Conservation (phyloP, 768 basidiomycete genomes). For the Boletus rufocinnamomeus region DNA sequence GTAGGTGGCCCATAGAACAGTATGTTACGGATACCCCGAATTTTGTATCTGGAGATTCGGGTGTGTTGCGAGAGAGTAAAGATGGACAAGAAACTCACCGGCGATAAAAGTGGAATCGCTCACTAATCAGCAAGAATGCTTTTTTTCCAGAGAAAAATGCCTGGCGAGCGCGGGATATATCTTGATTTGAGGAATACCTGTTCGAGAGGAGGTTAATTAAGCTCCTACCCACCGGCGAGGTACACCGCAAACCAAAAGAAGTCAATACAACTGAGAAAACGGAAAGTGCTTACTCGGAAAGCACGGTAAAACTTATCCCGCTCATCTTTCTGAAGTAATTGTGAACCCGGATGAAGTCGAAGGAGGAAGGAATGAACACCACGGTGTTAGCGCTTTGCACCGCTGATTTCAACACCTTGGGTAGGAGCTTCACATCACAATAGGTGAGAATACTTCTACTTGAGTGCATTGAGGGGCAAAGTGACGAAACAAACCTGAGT, state of each 20-base stretch:
- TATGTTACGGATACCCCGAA: constrained; percentile 89
- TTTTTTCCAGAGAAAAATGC: constrained; percentile 89
- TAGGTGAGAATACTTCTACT: background rate
- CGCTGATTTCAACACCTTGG: constrained; percentile 84
- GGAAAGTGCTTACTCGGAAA: constrained; percentile 74
- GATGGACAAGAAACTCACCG: constrained; percentile 45
- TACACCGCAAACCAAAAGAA: background rate
- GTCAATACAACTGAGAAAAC: background rate
- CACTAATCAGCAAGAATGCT: constrained; percentile 86
- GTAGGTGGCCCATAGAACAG: constrained; percentile 93
- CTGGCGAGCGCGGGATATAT: constrained; percentile 91
- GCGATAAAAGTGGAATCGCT: constrained; percentile 98
- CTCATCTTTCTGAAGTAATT: constrained; percentile 79
- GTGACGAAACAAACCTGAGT: constrained; percentile 59
- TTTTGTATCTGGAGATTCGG: constrained; percentile 69
- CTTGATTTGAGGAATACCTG: constrained; percentile 91
- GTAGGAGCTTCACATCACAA: constrained; percentile 61
- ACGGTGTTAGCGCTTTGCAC: constrained; percentile 88
- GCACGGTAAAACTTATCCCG: constrained; percentile 72
- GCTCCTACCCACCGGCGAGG: background rate
- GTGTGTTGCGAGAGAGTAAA: constrained; percentile 1
- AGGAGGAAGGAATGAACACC: constrained; percentile 91
- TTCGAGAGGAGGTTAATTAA: background rate
- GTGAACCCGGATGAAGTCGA: constrained; percentile 92
- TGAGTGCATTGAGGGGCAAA: background rate